Conservation (phyloP, 129 eudicot species). For the Chrysanthemum lavandulifolium region DNA sequence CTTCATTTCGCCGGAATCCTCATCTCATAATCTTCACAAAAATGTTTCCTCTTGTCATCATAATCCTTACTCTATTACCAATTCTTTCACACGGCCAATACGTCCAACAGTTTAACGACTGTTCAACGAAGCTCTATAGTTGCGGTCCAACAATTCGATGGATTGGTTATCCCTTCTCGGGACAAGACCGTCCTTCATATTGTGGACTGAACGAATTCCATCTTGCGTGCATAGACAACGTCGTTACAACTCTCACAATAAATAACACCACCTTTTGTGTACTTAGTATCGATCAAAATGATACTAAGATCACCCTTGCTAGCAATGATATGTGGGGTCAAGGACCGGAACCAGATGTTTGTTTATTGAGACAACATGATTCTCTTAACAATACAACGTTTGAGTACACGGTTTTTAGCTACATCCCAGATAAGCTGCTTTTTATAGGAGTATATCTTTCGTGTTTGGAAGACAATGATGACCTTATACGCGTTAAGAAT, state of each 20-base stretch:
- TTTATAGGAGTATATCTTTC: neutral
- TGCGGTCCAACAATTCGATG: constrained; percentile 14
- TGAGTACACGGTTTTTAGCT: neutral
- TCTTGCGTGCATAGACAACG: constrained; percentile 15
- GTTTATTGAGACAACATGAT: neutral
- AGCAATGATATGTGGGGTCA: neutral
- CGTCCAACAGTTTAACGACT: neutral
- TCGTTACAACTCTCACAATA: constrained; percentile 7
- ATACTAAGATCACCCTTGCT: constrained; percentile 2
- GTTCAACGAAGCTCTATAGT: neutral
- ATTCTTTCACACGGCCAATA: neutral
- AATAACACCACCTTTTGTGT: constrained; percentile 24
- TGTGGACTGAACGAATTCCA: constrained; percentile 33
- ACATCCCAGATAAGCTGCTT: neutral
- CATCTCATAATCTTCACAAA: neutral
- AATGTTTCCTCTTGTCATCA: neutral
- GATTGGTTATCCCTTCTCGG: constrained; percentile 37
- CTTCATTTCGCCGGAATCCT: neutral
- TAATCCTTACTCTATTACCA: neutral
- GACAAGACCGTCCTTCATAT: constrained; percentile 10
- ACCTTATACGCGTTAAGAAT: neutral
- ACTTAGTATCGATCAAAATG: constrained; percentile 4
- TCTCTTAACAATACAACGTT: neutral
- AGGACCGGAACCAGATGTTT: neutral
- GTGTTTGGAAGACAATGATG: neutral